Evolutionary conservation across 345 rosid species (phyloP), one percentile per base, ranked within the genome.

Genomic region (Citrus cavaleriei): DNA sequence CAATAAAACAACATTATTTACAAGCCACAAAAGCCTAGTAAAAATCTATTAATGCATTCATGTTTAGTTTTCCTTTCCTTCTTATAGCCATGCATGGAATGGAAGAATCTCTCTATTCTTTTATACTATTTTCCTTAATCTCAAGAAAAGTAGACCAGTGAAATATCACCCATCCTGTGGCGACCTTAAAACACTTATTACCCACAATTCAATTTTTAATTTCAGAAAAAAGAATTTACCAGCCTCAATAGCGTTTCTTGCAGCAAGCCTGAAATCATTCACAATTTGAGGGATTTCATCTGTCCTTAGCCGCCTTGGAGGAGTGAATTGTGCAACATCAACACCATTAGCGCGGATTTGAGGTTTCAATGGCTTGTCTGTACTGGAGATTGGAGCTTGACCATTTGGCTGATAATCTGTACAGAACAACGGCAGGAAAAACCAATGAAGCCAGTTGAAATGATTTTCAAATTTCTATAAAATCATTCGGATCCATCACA

Each of bases 191-290:
- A 32, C 10, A 9, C 9, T 2, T 8, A 71, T 9, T 1, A 8
- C 19, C 21, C 37, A 49, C 7, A 28, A 49, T 49, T 27, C 30
- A 18, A 3, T 14, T 27, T 49, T 28, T 27, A 18, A 27, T 16
- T 16, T 4, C 8, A 32, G 61, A 55, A 77, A 13, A 27, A 32
- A 64, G 61, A 70, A 30, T 74, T 72, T 88, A 91, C 96, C 94
- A 32, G 94, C 98, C 81, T 90, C 95, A 28, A 88, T 87, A 9
- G 95, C 97, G 72, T 93, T 93, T 83, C 91, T 85, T 42, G 97
- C 94, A 66, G 97, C 95, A 79, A 88, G 81, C 70, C 92, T 88
- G 68, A 87, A 93, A 70, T 93, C 91, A 68, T 90, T 83, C 81
- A 93, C 89, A 77, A 89, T 80, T 70, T 80, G 70, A 24, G 98